A percentile compares a stretch with the other conserved stretches of the same genome.
Conservation (phyloP, 2,329 filamentous ascomycete species). For the Diaporthe citriasiana region DNA sequence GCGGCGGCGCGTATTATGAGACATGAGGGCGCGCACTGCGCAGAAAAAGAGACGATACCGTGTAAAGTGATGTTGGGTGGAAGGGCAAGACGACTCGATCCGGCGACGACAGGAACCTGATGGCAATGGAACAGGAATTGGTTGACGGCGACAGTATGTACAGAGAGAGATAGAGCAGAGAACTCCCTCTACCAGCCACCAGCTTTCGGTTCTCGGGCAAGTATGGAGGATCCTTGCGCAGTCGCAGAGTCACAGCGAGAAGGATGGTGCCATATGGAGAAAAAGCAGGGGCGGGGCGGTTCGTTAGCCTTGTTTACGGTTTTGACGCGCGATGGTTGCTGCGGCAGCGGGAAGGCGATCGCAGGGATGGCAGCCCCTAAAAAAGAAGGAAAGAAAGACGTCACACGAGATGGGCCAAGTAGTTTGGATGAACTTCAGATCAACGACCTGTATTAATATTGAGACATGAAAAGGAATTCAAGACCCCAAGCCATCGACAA, state of each 20-base stretch:
- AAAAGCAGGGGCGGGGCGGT: slow-evolving; percentile 21
- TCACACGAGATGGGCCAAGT: background rate
- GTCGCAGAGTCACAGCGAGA: slow-evolving; percentile 20
- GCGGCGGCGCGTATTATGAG: slow-evolving; percentile 29
- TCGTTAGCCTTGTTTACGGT: slow-evolving; percentile 31
- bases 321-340: slow-evolving; percentile 27
- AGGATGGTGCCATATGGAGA: slow-evolving; percentile 30
- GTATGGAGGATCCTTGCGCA: slow-evolving; percentile 22
- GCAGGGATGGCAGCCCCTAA: slow-evolving; percentile 3
- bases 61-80: slow-evolving; percentile 9
- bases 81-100: slow-evolving; percentile 16
- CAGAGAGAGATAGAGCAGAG: background rate
- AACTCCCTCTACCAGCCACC: slow-evolving; percentile 30
- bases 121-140: slow-evolving; percentile 16
- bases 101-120: slow-evolving; percentile 23
- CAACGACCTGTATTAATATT: background rate
- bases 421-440: slow-evolving; percentile 15
- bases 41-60: slow-evolving; percentile 29
- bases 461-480: background rate
- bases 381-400: slow-evolving; percentile 18
- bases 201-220: slow-evolving; percentile 25
- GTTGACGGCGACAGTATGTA: slow-evolving; percentile 23
- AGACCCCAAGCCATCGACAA: background rate
- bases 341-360: slow-evolving; percentile 10
- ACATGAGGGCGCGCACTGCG: slow-evolving; percentile 38